A percentile compares a stretch with the other conserved stretches of the same genome.
Conservation (phyloP, 768 basidiomycete species). For the Macrolepiota fuliginosa region DNA sequence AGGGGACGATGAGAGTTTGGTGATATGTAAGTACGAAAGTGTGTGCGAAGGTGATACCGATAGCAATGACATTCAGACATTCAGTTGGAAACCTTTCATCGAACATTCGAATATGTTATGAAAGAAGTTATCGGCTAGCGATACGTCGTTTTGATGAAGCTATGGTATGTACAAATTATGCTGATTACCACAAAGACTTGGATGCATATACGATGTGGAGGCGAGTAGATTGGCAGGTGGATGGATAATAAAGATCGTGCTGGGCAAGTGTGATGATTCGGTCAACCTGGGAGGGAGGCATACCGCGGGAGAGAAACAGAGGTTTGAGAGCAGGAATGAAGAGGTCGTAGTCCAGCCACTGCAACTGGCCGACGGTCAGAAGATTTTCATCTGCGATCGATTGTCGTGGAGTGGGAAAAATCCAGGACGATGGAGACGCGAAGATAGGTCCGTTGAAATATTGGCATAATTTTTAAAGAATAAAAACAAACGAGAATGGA, state of each 20-base stretch:
- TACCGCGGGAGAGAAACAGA: constrained; percentile 50
- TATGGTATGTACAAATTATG: not conserved
- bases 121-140: constrained; percentile 2
- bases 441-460: not conserved
- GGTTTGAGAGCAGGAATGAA: constrained; percentile 63
- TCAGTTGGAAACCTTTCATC: not conserved
- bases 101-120: not conserved
- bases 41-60: not conserved
- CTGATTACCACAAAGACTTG: constrained; percentile 23
- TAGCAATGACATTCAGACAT: not conserved
- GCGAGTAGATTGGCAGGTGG: constrained; percentile 45
- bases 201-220: constrained; percentile 61
- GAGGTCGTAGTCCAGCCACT: constrained; percentile 72
- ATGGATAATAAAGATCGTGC: constrained; percentile 60
- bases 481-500: not conserved
- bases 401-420: constrained; percentile 10
- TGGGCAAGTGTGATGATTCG: constrained; percentile 62
- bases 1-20: not conserved
- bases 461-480: not conserved
- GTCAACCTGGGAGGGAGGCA: constrained; percentile 52
- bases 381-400: constrained; percentile 45
- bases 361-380: constrained; percentile 65
- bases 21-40: not conserved
- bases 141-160: not conserved
- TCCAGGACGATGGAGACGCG: constrained; percentile 1